Conservation (phyloP, 2,329 filamentous ascomycete genomes). For the Waltergamsia citrina region DNA sequence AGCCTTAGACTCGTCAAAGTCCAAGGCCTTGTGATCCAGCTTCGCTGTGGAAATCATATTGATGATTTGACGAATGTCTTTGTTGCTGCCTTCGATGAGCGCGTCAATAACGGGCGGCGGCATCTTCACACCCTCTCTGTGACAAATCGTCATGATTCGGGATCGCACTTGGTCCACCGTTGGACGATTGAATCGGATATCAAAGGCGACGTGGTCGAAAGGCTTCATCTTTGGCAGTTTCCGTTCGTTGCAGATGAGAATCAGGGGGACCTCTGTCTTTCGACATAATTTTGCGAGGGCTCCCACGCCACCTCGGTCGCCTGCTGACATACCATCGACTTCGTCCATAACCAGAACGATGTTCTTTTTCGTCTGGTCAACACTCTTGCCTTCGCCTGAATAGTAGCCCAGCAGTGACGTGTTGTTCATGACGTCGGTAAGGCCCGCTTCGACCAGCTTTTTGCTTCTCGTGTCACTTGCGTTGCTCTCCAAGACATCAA, state of each 20-base stretch:
- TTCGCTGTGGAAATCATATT: constrained; percentile 97
- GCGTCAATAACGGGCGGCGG: constrained; percentile 78
- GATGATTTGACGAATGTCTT: constrained; percentile 95
- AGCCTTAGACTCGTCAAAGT: constrained; percentile 76
- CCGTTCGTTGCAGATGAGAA: constrained; percentile 96
- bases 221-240: constrained; percentile 95
- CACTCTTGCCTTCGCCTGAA: constrained; percentile 68
- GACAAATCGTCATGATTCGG: constrained; percentile 90
- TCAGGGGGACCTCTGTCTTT: constrained; percentile 89
- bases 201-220: constrained; percentile 78
- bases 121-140: constrained; percentile 81
- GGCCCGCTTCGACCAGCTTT: constrained; percentile 79
- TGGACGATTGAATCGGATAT: constrained; percentile 80
- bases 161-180: constrained; percentile 87
- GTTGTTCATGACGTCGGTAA: constrained; percentile 88
- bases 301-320: constrained; percentile 90
- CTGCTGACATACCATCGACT: constrained; percentile 97
- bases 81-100: constrained; percentile 88
- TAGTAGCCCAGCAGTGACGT: constrained; percentile 90
- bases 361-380: constrained; percentile 79
- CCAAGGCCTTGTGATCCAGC: constrained; percentile 70
- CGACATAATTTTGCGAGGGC: constrained; percentile 91
- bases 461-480: constrained; percentile 95
- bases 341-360: constrained; percentile 98
- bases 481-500: constrained; percentile 89